These are phyloP conservation scores for Penicillium decumbens DNA, from an alignment of 2,329 filamentous ascomycete genomes.

Conservation along the genomic window DNA sequence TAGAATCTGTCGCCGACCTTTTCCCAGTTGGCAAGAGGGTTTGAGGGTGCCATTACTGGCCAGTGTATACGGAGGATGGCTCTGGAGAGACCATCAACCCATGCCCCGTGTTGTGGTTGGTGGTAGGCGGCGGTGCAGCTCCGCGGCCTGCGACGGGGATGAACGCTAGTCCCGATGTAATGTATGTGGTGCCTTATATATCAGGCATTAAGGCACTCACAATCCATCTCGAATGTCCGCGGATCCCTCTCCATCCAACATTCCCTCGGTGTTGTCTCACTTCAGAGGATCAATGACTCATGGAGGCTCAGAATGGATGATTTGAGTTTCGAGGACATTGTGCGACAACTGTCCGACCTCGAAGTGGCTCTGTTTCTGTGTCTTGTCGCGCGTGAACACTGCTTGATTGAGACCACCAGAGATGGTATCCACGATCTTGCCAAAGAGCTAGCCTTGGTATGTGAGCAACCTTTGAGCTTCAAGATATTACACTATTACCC, in stretches of 20 bases:
- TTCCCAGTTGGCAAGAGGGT: conserved; percentile 87
- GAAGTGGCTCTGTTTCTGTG: conserved; percentile 82
- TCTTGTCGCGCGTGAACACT: conserved; percentile 77
- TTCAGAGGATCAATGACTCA: neutral
- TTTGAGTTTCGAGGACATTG: conserved; percentile 59
- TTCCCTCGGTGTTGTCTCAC: conserved; percentile 8
- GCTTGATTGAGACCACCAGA: conserved; percentile 71
- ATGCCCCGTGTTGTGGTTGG: conserved; percentile 18
- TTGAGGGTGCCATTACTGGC: conserved; percentile 45
- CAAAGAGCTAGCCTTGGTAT: conserved; percentile 67
- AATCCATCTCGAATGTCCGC: conserved; percentile 2
- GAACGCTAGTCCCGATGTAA: conserved; percentile 12
- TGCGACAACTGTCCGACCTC: conserved; percentile 77
- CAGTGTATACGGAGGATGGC: conserved; percentile 7
- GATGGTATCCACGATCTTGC: conserved; percentile 63
- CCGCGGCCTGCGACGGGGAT: conserved; percentile 6
- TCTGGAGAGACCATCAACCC: conserved; percentile 13
- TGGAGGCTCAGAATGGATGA: conserved; percentile 51
- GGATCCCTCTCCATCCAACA: conserved; percentile 5
- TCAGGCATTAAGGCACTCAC: conserved; percentile 11
- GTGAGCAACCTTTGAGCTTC: neutral
- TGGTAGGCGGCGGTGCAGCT: conserved; percentile 8
- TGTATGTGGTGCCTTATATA: neutral
- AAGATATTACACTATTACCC: neutral
- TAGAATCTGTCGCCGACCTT: conserved; percentile 90